Evolutionary conservation across 1,284 basidiomycete genomes (phyloP).

Genomic region (Clitocybe nebularis): DNA sequence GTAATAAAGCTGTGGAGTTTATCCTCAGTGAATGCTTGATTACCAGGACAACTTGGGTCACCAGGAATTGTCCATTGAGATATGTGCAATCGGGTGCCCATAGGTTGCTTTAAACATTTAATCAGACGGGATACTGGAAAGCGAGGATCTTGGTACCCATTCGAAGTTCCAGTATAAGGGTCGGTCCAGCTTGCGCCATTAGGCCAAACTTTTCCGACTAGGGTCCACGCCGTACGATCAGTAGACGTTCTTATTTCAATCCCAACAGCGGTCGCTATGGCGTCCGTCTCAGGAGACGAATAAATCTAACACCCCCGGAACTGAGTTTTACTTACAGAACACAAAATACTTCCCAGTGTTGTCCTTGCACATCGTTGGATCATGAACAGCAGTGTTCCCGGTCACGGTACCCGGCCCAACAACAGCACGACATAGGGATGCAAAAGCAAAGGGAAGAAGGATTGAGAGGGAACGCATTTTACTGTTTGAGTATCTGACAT

Average conservation of each 20-base stretch:
- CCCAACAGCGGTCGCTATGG: constrained; percentile 40
- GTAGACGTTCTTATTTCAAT: constrained; percentile 50
- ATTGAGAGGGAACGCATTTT: too few relatives aligned
- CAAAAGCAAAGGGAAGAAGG: constrained; percentile 16
- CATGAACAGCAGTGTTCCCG: constrained; percentile 41
- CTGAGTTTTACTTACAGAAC: constrained; percentile 35
- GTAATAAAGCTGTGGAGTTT: not conserved
- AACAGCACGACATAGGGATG: constrained; percentile 18
- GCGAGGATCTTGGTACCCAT: constrained; percentile 32
- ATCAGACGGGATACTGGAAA: not conserved
- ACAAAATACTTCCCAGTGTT: constrained; percentile 46
- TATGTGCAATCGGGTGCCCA: constrained; percentile 56
- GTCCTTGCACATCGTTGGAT: constrained; percentile 53
- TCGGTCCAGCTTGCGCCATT: constrained; percentile 48
- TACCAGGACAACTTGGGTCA: constrained; percentile 17
- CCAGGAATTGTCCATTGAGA: constrained; percentile 40
- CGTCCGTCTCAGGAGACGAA: not conserved
- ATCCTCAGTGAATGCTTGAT: constrained; percentile 28
- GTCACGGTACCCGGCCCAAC: constrained; percentile 39
- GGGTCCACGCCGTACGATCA: constrained; percentile 47
- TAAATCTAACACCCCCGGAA: not conserved
- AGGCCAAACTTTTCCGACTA: constrained; percentile 45
- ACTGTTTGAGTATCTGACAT: constrained; percentile 1
- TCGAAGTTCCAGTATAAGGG: constrained; percentile 40
- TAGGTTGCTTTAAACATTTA: constrained; percentile 30